Evolutionary conservation across 208 protist genomes (phyloP).

Genomic region (Leishmania arabica): DNA sequence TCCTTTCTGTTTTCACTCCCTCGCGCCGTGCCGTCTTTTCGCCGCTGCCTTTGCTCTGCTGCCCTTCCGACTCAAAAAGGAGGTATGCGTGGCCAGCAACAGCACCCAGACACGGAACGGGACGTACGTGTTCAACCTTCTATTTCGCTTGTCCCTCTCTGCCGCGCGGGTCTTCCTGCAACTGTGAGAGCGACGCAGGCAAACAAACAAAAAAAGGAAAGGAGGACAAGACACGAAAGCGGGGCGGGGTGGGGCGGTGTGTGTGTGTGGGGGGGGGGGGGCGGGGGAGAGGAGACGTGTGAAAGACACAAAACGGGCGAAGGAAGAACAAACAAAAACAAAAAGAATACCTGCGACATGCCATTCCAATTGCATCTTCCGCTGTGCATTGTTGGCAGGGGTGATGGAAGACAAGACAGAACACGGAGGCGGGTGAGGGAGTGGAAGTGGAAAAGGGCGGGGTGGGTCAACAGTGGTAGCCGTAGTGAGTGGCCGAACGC

Average conservation of each 20-base stretch:
- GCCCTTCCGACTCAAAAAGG: background rate
- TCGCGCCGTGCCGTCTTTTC: background rate
- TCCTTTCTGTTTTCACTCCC: background rate
- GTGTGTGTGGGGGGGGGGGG: no score
- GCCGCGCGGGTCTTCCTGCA: background rate
- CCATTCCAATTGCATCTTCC: background rate
- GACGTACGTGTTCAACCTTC: background rate
- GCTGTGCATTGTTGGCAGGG: background rate
- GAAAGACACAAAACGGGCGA: background rate
- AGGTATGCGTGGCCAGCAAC: background rate
- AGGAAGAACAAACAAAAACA: background rate
- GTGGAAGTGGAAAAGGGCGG: background rate
- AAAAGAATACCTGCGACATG: background rate
- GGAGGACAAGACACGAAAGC: background rate
- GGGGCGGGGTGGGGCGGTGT: background rate
- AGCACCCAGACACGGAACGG: slow-evolving; percentile 3
- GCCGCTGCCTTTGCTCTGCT: background rate
- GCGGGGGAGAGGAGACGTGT: background rate
- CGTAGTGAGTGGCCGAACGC: background rate
- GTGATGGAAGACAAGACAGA: background rate
- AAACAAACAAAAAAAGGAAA: background rate
- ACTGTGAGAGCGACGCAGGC: background rate
- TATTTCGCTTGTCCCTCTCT: background rate
- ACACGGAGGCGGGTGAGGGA: background rate
- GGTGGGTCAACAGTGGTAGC: background rate